Evolutionary conservation across 352 stramenopile genomes (phyloP).

Genomic region (Pythium sp.): DNA sequence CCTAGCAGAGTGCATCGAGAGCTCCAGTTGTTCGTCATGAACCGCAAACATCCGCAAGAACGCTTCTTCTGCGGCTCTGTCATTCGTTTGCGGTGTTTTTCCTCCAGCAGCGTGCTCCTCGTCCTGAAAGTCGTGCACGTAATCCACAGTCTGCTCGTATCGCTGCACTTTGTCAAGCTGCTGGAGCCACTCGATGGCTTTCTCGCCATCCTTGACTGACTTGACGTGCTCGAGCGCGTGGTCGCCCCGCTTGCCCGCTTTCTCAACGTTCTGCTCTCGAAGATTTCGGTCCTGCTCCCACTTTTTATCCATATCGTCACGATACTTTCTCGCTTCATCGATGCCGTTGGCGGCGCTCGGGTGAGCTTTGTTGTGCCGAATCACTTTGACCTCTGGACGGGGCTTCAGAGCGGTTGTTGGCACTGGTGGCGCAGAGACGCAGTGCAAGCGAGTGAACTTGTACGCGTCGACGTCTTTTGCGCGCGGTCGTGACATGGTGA

Average conservation of each 20-base stretch:
- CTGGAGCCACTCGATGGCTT: constrained; percentile 53
- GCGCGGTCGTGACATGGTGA: constrained; percentile 34
- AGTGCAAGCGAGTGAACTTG: constrained; percentile 54
- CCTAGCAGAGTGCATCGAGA: constrained; percentile 35
- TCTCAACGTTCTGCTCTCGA: constrained; percentile 34
- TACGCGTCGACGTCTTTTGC: constrained; percentile 49
- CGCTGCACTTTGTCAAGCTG: constrained; percentile 47
- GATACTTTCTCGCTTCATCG: constrained; percentile 41
- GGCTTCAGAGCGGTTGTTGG: constrained; percentile 2
- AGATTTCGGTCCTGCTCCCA: constrained; percentile 32
- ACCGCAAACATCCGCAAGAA: constrained; percentile 53
- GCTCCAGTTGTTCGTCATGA: constrained; percentile 30
- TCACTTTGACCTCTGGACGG: constrained; percentile 38
- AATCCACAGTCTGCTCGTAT: constrained; percentile 15
- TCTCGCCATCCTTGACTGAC: constrained; percentile 33
- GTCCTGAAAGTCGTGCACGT: constrained; percentile 9
- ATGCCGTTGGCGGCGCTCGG: constrained; percentile 29
- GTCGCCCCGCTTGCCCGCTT: constrained; percentile 34
- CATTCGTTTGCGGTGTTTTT: constrained; percentile 15
- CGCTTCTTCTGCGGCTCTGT: constrained; percentile 21
- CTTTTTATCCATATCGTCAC: constrained; percentile 35
- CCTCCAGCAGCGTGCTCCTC: constrained; percentile 2
- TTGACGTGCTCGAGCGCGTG: constrained; percentile 30
- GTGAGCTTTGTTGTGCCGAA: constrained; percentile 51
- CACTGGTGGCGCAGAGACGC: constrained; percentile 17